Evolutionary conservation across 805 yeast genomes (phyloP).

Genomic region (Pachysolen tannophilus): DNA sequence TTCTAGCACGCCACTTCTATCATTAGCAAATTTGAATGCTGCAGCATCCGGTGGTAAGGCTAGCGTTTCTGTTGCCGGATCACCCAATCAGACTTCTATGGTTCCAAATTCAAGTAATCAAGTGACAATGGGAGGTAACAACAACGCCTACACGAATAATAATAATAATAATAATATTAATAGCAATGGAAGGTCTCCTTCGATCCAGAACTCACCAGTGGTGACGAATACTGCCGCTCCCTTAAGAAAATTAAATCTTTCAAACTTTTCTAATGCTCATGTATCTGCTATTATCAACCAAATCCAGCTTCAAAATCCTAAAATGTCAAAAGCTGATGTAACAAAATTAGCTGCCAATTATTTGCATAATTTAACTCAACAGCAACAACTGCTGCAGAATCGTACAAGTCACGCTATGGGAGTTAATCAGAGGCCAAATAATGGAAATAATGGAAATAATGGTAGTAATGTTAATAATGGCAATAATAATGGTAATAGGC

Average conservation of each 20-base stretch:
- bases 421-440: conserved; percentile 9
- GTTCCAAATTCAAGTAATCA: neutral
- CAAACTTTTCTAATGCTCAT: conserved; percentile 46
- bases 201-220: neutral
- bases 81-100: no score
- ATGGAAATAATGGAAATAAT: neutral
- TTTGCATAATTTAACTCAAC: conserved; percentile 47
- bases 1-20: conserved; percentile 14
- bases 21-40: conserved; percentile 4
- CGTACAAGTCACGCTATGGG: conserved; percentile 4
- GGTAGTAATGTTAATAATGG: conserved; percentile 3
- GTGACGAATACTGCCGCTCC: neutral
- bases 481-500: neutral
- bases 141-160: no score
- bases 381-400: conserved; percentile 7
- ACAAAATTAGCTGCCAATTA: conserved; percentile 59
- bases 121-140: neutral
- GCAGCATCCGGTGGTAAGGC: neutral
- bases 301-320: conserved; percentile 60
- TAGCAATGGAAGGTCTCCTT: no score
- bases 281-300: conserved; percentile 58
- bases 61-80: neutral
- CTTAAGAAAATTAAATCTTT: neutral
- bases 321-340: conserved; percentile 53
- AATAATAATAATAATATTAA: no score